Evolutionary conservation across 225 moss, liverwort and hornwort genomes (phyloP).

Genomic region (Anthoceros angustus): DNA sequence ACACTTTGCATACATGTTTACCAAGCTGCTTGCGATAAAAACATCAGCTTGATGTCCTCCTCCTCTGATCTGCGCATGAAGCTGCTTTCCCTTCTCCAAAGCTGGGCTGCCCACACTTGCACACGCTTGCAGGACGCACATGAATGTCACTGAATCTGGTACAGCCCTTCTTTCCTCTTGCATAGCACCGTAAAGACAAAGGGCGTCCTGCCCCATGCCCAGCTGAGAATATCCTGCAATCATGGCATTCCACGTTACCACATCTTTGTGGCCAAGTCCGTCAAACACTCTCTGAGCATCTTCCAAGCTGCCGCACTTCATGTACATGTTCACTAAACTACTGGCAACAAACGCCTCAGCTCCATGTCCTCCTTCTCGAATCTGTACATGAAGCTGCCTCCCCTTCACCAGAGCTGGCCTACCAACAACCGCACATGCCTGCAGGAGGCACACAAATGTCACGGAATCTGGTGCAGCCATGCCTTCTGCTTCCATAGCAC

Average conservation of each 20-base stretch:
- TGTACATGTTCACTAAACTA: neutral
- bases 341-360: neutral
- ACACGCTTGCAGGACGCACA: neutral
- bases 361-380: neutral
- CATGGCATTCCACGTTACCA: conserved; percentile 1
- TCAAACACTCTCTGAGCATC: neutral
- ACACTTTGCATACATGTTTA: neutral
- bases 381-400: neutral
- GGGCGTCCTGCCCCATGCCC: neutral
- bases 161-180: neutral
- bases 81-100: neutral
- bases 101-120: neutral
- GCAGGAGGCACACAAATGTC: neutral
- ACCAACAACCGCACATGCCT: neutral
- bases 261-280: neutral
- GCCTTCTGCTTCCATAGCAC: neutral
- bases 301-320: neutral
- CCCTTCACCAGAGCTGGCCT: neutral
- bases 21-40: neutral
- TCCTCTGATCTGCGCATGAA: neutral
- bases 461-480: neutral
- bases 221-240: neutral
- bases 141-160: neutral
- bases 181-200: neutral
- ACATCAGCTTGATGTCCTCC: neutral